Conservation (phyloP, 768 basidiomycete species). For the Hortiboletus campestris region DNA sequence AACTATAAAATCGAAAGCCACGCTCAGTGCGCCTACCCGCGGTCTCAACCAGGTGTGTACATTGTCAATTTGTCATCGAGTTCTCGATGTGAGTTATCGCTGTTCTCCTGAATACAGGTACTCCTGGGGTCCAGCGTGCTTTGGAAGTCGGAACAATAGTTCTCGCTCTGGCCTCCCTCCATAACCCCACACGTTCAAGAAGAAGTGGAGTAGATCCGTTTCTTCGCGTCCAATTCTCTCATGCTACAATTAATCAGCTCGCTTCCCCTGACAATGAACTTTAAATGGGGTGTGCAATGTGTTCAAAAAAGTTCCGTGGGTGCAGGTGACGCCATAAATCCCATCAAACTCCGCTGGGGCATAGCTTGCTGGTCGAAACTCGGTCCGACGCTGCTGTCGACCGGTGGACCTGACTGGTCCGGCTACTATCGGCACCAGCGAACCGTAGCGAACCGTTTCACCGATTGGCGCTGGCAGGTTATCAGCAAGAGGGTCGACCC, state of each 20-base stretch:
- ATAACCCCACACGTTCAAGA: not conserved
- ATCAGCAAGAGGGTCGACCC: too few relatives aligned
- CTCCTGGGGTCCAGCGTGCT: not conserved
- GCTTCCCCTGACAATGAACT: not conserved
- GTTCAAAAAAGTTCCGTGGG: not conserved
- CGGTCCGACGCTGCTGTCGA: too few relatives aligned
- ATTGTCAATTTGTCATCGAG: too few relatives aligned
- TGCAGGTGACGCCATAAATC: too few relatives aligned
- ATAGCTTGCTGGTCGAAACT: not conserved
- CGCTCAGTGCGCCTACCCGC: too few relatives aligned
- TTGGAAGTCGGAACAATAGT: not conserved
- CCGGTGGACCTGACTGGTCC: not conserved
- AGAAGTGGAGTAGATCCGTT: not conserved
- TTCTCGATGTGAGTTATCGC: not conserved
- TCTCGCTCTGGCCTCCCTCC: not conserved
- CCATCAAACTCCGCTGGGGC: not conserved
- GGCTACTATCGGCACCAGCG: not conserved
- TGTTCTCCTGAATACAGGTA: not conserved
- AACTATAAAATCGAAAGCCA: too few relatives aligned
- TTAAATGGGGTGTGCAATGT: not conserved
- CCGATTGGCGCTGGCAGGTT: too few relatives aligned
- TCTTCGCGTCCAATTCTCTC: not conserved
- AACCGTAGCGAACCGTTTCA: not conserved
- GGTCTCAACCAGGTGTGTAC: too few relatives aligned
- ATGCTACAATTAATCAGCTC: not conserved